Evolutionary conservation across 1,284 basidiomycete genomes (phyloP).

Genomic region (Microstroma glucosiphilum): DNA sequence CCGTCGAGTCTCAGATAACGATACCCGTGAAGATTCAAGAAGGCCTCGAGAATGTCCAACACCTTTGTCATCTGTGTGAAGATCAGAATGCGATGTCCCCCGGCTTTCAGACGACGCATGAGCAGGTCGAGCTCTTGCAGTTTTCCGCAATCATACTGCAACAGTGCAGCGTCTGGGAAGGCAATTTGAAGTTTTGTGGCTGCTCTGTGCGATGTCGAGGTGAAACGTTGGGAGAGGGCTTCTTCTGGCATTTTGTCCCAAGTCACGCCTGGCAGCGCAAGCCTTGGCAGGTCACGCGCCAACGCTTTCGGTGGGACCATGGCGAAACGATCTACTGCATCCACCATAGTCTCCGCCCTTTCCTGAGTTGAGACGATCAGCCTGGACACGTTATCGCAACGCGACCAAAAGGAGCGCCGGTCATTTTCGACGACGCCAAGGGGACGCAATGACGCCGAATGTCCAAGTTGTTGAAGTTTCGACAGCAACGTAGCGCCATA

Average conservation of each 20-base stretch:
- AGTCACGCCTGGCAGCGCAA: conserved; percentile 57
- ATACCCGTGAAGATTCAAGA: conserved; percentile 87
- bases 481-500: conserved; percentile 21
- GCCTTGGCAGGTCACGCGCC: conserved; percentile 65
- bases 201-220: conserved; percentile 60
- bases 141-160: conserved; percentile 96
- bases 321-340: conserved; percentile 67
- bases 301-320: conserved; percentile 77
- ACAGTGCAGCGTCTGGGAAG: conserved; percentile 80
- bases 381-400: conserved; percentile 56
- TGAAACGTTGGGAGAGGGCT: conserved; percentile 57
- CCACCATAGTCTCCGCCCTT: conserved; percentile 60
- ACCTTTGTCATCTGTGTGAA: conserved; percentile 97
- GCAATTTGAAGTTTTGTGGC: conserved; percentile 84
- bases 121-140: conserved; percentile 75
- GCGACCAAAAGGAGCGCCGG: conserved; percentile 59
- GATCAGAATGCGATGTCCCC: conserved; percentile 82
- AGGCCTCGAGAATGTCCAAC: conserved; percentile 87
- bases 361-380: conserved; percentile 58
- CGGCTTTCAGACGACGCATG: conserved; percentile 74
- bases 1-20: conserved; percentile 88
- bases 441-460: conserved; percentile 49
- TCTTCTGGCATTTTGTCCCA: conserved; percentile 17
- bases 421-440: conserved; percentile 50
- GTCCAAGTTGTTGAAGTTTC: background rate